Evolutionary conservation across 2,329 filamentous ascomycete genomes (phyloP), one percentile per base, ranked within the genome.

Genomic region (Paraphaeosphaeria sporulosa): DNA sequence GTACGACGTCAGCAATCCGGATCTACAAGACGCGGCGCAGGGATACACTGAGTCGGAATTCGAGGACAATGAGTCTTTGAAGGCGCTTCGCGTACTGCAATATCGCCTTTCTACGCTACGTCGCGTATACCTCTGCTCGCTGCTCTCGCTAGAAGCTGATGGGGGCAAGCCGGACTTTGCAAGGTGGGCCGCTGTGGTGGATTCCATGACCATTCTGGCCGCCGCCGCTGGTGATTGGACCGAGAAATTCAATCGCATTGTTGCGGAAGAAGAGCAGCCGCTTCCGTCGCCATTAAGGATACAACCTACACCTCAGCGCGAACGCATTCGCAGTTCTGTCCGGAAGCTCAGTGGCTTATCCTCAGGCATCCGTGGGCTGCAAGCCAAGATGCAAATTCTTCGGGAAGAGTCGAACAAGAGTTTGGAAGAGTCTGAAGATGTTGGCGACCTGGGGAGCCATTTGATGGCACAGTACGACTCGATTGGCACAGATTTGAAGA

Each of bases 401-500:
- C 89, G 93, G 52, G 95, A 99, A 76, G 93, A 97, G 76, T 96
- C 93, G 0, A 92, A 92, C 72, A 87, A 87, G 61, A 88, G 88
- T 46, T 79, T 97, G 30, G 91, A 96, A 70, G 88, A 90, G 68
- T 88, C 91, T 1, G 80, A 82, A 40, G 87, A 92, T 62, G 76
- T 83, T 5, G 87, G 88, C 4, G 91, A 96, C 66, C 85, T 97
- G 17, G 92, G 91, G 0, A 86, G 89, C 0, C 89, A 88, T 63
- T 84, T 98, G 42, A 89, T 97, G 84, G 81, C 89, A 23, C 95
- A 98, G 72, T 99, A 98, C 77, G 95, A 99, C 58, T 94, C 93
- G 4, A 96, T 99, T 64, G 95, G 95, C 2, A 84, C 89, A 27
- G 95, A 99, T 72, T 84, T 99, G 47, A 90, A 90, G 74, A 79